Evolutionary conservation across 2,329 filamentous ascomycete species (phyloP).

Genomic region (Periconia sp.): DNA sequence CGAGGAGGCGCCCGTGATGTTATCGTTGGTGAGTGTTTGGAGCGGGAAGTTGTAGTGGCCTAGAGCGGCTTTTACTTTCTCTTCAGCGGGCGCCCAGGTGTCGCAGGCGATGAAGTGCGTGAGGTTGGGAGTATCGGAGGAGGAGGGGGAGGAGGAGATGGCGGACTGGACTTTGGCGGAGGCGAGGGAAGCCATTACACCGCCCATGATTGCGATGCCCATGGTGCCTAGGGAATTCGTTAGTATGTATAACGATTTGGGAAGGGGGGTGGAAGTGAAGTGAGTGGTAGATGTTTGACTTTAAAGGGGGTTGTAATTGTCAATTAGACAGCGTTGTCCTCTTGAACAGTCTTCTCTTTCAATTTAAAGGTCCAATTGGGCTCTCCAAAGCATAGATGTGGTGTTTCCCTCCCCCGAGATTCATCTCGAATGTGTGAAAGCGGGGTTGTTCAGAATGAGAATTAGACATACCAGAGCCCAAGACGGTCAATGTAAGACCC

Average conservation of each 20-base stretch:
- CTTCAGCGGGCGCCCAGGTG: slow-evolving; percentile 67
- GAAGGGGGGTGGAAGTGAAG: background rate
- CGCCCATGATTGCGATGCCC: slow-evolving; percentile 81
- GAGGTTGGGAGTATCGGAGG: slow-evolving; percentile 52
- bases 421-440: background rate
- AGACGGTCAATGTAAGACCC: slow-evolving; percentile 71
- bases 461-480: slow-evolving; percentile 76
- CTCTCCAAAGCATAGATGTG: background rate
- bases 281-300: background rate
- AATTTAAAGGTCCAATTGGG: background rate
- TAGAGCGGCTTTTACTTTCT: slow-evolving; percentile 68
- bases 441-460: background rate
- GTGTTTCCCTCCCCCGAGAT: background rate
- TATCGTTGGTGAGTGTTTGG: slow-evolving; percentile 70
- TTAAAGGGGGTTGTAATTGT: background rate
- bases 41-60: slow-evolving; percentile 64
- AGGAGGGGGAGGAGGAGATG: slow-evolving; percentile 46
- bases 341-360: no score
- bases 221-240: slow-evolving; percentile 64
- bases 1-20: slow-evolving; percentile 66
- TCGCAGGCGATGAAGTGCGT: slow-evolving; percentile 81
- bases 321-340: background rate
- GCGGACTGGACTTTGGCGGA: slow-evolving; percentile 36
- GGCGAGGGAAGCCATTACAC: slow-evolving; percentile 72
- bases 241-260: background rate